phyloP scores from a whole-genome alignment of 2,329 filamentous ascomycete genomes.

The Cytospora piceicola region DNA sequence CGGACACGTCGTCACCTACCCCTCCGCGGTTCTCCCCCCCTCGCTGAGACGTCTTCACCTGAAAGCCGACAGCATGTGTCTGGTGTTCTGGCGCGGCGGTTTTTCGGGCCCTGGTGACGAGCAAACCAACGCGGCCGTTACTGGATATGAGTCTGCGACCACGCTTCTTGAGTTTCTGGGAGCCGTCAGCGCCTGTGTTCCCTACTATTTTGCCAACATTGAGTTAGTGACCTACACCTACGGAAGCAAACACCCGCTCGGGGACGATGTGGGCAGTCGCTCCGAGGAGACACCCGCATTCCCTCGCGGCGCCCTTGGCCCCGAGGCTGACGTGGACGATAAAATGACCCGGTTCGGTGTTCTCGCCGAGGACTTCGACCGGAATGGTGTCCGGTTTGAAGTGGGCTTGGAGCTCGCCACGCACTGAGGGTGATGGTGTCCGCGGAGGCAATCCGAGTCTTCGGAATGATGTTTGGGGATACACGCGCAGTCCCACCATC shows the following conservation, averaged over 20 bases:
- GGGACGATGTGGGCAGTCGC: no score
- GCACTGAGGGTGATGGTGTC: background rate
- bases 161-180: background rate
- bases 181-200: background rate
- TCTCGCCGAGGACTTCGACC: background rate
- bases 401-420: background rate
- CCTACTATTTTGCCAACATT: background rate
- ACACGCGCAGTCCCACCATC: no score
- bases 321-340: background rate
- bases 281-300: no score
- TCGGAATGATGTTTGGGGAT: no score
- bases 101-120: no score
- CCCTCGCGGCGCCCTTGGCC: background rate
- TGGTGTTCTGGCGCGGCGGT: background rate
- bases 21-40: background rate
- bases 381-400: background rate
- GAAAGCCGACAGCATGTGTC: background rate
- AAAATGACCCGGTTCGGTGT: background rate
- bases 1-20: background rate
- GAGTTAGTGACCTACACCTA: background rate
- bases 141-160: background rate
- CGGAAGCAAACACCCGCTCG: background rate
- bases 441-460: background rate
- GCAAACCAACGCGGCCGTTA: background rate
- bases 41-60: background rate